Percentiles rank a stretch among this genome's conserved stretches.
These are phyloP conservation scores for Boletus tylopilopsis DNA, from an alignment of 768 basidiomycete genomes.

Conservation along the genomic window DNA sequence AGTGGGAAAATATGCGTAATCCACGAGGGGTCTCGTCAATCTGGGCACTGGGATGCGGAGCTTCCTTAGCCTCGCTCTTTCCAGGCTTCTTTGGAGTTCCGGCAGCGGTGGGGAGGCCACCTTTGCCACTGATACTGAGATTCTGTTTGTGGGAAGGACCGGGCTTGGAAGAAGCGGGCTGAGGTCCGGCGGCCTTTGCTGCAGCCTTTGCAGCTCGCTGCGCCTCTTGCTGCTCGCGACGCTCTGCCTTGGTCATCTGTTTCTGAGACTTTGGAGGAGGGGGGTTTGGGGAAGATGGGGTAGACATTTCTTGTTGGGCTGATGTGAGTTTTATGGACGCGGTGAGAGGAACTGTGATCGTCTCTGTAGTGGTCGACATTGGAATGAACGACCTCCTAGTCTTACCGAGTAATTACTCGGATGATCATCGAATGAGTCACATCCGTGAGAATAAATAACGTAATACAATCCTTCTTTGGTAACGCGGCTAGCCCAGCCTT, in stretches of 20 bases:
- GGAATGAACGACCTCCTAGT: too few relatives aligned
- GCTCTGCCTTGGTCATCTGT: slow-evolving; percentile 75
- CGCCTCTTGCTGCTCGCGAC: slow-evolving; percentile 73
- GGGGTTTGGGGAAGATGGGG: slow-evolving; percentile 6
- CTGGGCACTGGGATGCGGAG: slow-evolving; percentile 26
- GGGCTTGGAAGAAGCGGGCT: slow-evolving; percentile 22
- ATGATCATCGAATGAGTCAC: slow-evolving; percentile 14
- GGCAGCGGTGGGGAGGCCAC: slow-evolving; percentile 8
- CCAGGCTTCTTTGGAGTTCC: slow-evolving; percentile 25
- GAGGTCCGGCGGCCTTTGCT: slow-evolving; percentile 34
- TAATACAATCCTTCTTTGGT: slow-evolving; percentile 15
- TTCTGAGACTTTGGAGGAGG: slow-evolving; percentile 49
- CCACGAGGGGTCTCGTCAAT: slow-evolving; percentile 46
- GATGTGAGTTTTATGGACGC: slow-evolving; percentile 20
- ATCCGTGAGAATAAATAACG: slow-evolving; percentile 18
- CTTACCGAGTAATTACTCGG: too few relatives aligned
- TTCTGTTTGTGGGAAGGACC: slow-evolving; percentile 28
- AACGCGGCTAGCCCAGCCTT: neutral
- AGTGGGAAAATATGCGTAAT: slow-evolving; percentile 84
- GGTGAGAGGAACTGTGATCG: slow-evolving; percentile 3
- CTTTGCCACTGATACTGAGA: slow-evolving; percentile 21
- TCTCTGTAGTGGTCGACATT: slow-evolving; percentile 28
- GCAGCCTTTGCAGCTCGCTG: slow-evolving; percentile 76
- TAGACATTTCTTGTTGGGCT: neutral
- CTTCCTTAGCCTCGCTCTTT: slow-evolving; percentile 28